phyloP scores from a whole-genome alignment of 768 basidiomycete species.

The Psilocybe tampanensis region DNA sequence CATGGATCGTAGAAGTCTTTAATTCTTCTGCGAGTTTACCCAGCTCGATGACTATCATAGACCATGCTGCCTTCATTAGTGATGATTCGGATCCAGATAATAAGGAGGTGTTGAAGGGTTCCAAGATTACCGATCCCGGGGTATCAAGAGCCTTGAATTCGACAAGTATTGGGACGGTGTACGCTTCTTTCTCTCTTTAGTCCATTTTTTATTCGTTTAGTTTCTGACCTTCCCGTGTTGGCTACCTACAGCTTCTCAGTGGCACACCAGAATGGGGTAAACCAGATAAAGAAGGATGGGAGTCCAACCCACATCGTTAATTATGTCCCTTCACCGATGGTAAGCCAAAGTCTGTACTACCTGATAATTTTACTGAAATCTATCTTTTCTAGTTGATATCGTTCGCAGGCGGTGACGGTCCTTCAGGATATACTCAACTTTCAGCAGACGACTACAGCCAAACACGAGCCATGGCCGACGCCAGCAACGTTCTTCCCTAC shows the following conservation, averaged over 20 bases:
- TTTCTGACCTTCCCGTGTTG: neutral
- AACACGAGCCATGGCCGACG: conserved; percentile 39
- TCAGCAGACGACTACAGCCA: conserved; percentile 32
- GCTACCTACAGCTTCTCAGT: conserved; percentile 26
- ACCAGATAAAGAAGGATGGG: conserved; percentile 42
- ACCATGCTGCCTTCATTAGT: conserved; percentile 27
- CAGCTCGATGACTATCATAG: conserved; percentile 31
- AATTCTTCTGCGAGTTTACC: conserved; percentile 35
- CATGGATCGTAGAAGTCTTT: conserved; percentile 41
- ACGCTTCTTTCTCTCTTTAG: too few species aligned
- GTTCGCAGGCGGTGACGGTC: conserved; percentile 19
- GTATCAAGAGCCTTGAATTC: neutral
- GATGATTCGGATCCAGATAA: neutral
- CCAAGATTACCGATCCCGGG: neutral
- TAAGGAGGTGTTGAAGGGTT: neutral
- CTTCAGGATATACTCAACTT: conserved; percentile 40
- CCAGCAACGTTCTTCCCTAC: conserved; percentile 43
- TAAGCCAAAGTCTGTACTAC: neutral
- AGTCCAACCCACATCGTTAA: conserved; percentile 31
- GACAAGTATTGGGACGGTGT: neutral
- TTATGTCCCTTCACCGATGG: conserved; percentile 40
- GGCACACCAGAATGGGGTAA: conserved; percentile 39
- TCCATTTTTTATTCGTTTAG: neutral
- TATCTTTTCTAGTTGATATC: neutral
- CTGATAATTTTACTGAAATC: neutral